Conservation (phyloP, 176 grass and related monocot species). For the barley (Hordeum vulgare) region MorexV3_pseudomolecules_assembly NC_058522.1:168434793-168435292, state of each 20-base stretch:
- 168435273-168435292: constrained; percentile 63
- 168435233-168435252: constrained; percentile 49
- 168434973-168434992: constrained; percentile 43
- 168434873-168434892: constrained; percentile 85
- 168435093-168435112: constrained; percentile 82
- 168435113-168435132: constrained; percentile 70
- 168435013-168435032: not conserved
- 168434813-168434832: constrained; percentile 6
- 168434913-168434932: constrained; percentile 39
- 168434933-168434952: constrained; percentile 65
- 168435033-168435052: not conserved
- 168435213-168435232: constrained; percentile 61
- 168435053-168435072: constrained; percentile 44
- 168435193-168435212: constrained; percentile 34
- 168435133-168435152: constrained; percentile 49
- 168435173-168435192: constrained; percentile 52
- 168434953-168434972: constrained; percentile 54
- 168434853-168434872: constrained; percentile 95
- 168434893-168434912: constrained; percentile 65
- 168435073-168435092: constrained; percentile 56
- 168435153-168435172: constrained; percentile 64
- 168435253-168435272: constrained; percentile 66
- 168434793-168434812: not conserved
- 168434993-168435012: constrained; percentile 12
- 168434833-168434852: constrained; percentile 8